Evolutionary conservation across 1,284 basidiomycete genomes (phyloP).

Genomic region (Trichosporon asahii): DNA sequence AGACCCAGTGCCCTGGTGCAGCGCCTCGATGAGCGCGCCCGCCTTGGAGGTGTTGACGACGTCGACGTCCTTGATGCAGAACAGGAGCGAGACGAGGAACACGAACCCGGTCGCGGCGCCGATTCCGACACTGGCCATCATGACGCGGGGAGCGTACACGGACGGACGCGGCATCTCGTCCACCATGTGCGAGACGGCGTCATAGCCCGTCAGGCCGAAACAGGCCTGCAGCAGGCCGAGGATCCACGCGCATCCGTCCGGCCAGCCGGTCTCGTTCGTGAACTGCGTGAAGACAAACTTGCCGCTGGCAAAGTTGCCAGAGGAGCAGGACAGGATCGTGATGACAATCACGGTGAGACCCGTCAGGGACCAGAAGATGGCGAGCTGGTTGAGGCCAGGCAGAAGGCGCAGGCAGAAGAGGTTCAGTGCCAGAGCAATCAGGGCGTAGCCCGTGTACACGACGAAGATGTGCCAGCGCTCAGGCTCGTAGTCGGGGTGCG

Average conservation of each 20-base stretch:
- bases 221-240: slow-evolving; percentile 51
- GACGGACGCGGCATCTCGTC: slow-evolving; percentile 46
- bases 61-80: slow-evolving; percentile 61
- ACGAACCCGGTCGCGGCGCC: slow-evolving; percentile 60
- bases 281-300: slow-evolving; percentile 52
- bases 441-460: slow-evolving; percentile 36
- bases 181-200: slow-evolving; percentile 42
- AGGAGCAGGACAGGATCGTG: slow-evolving; percentile 44
- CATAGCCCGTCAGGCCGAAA: slow-evolving; percentile 48
- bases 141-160: slow-evolving; percentile 48
- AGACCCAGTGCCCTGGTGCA: slow-evolving; percentile 63
- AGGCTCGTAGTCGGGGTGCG: slow-evolving; percentile 41
- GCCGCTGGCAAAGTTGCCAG: slow-evolving; percentile 47
- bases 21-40: slow-evolving; percentile 64
- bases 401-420: slow-evolving; percentile 25
- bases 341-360: slow-evolving; percentile 48
- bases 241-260: slow-evolving; percentile 53
- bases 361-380: slow-evolving; percentile 42
- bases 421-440: slow-evolving; percentile 33
- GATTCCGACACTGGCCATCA: slow-evolving; percentile 63
- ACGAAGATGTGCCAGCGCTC: slow-evolving; percentile 40
- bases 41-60: slow-evolving; percentile 58
- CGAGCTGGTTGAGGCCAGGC: slow-evolving; percentile 44
- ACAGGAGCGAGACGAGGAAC: slow-evolving; percentile 66
- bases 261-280: slow-evolving; percentile 54